Evolutionary conservation across 352 stramenopile species (phyloP), one percentile per base, ranked within the genome.

Genomic region (Phytophthora rubi): DNA sequence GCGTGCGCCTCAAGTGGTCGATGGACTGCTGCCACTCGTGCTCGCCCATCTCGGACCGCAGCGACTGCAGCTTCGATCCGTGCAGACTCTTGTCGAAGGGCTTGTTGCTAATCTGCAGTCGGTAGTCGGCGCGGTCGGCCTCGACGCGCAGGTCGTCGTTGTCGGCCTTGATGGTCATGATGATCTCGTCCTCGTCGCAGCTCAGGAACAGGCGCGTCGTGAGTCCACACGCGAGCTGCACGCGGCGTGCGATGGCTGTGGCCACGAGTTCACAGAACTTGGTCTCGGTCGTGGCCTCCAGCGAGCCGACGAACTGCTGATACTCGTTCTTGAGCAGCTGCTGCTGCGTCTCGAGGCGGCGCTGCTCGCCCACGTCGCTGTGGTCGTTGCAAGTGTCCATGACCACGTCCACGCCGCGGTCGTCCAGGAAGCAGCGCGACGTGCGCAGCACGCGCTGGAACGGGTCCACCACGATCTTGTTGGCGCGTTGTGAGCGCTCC

Each of bases 131-230:
- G 47, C 88, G 88, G 59, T 93, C 88, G 0, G 88, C 86, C 53
- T 93, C 86, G 6, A 92, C 70, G 6, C 81, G 65, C 39, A 95
- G 62, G 59, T 95, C 86, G 30, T 88, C 82, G 66, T 95, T 84
- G 33, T 95, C 88, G 3, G 86, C 76, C 62, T 88, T 91, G 65
- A 94, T 83, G 4, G 82, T 89, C 84, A 95, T 91, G 39, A 95
- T 89, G 54, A 94, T 93, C 76, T 92, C 85, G 35, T 95, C 85
- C 2, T 63, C 69, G 57, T 91, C 85, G 45, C 76, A 86, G 51
- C 83, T 93, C n/a, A 82, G 65, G 52, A 95, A 95, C 84, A 95
- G 89, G 54, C 84, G 82, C 62, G 86, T 93, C 16, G 81, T 94
- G 35, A 94, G 77, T 2, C 88, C 86, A 62, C 88, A 94, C 35